Evolutionary conservation across 306 rosid genomes (phyloP).

Genomic region (Trifolium repens): DNA sequence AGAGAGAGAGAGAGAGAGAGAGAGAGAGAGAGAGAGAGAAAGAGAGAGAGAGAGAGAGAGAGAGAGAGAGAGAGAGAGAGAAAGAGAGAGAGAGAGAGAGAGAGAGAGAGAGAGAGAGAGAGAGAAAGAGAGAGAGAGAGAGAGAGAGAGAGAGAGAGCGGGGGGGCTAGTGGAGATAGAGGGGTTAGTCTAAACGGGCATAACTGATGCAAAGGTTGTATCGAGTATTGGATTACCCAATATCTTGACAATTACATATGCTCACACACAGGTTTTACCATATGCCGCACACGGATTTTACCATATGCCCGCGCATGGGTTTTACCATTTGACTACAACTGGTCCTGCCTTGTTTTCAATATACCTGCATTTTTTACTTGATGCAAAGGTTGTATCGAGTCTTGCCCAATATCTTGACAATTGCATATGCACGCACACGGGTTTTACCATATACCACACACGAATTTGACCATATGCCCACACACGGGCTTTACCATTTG

Average conservation of each 20-base stretch:
- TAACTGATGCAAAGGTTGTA: not conserved
- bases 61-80: not conserved
- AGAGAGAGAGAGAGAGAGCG: not conserved
- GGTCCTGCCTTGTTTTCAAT: conserved; percentile 10
- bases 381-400: not conserved
- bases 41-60: not conserved
- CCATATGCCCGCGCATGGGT: not conserved
- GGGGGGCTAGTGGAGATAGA: not conserved
- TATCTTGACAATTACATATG: not conserved
- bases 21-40: not conserved
- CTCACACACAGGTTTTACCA: conserved; percentile 1
- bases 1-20: not conserved
- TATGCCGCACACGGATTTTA: not conserved
- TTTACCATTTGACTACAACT: conserved; percentile 2
- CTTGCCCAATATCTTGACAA: conserved; percentile 6
- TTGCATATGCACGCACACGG: not conserved
- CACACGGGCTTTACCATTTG: conserved; percentile 6
- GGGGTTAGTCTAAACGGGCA: not conserved
- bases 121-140: not conserved
- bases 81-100: too few species aligned
- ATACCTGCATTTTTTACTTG: not conserved
- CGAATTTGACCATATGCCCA: not conserved
- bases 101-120: not conserved
- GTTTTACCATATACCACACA: not conserved
- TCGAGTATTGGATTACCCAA: not conserved